Base-by-base conservation (phyloP, 345 rosid genomes). In the Arabidopsis suecica region DNA sequence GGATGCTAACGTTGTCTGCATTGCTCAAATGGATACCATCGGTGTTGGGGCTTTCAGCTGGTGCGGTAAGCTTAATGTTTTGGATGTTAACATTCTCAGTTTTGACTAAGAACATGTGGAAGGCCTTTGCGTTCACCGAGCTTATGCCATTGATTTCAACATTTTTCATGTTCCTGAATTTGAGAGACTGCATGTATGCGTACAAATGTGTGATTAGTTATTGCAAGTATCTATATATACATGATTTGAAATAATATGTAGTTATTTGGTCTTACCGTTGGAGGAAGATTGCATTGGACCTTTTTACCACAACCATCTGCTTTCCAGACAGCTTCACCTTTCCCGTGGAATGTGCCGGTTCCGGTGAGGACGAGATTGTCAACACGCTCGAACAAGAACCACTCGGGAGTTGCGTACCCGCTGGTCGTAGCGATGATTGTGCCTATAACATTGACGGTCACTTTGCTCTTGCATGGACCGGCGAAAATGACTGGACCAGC, bases 341-440 rank as follows among this genome's bases (percentile, higher is more conserved):
- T 82, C 10, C 88, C 96, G 33, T 90, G 88, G 42, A 88, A 90
- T 54, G 81, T 65, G 36, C 96, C 96, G 13, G 75, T 45, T 28
- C 96, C 93, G 22, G 78, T 84, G 54, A 90, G 45, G n/a, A 60
- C 4, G 28, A 90, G 30, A 9, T 85, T 79, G 44, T 84, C 73
- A 1, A 90, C 79, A 10, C 10, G 51, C 16, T 88, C 88, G 32
- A 90, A 84, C 28, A 65, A 33, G 62, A 90, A 5, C 93, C 96
- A 90, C 23, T 65, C 57, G 0, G 61, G 80, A 0, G 76, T 65
- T 0, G 83, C 63, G 40, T 68, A 90, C 18, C 72, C 78, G 18
- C 71, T 79, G 0, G 81, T 66, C 8, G 81, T 37, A 3, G 91
- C 91, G 57, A 62, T 61, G 55, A 90, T 18, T 12, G 73, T 81